Evolutionary conservation across 176 grass and related monocot genomes (phyloP).

Genomic region (Eremochloa ophiuroides): DNA sequence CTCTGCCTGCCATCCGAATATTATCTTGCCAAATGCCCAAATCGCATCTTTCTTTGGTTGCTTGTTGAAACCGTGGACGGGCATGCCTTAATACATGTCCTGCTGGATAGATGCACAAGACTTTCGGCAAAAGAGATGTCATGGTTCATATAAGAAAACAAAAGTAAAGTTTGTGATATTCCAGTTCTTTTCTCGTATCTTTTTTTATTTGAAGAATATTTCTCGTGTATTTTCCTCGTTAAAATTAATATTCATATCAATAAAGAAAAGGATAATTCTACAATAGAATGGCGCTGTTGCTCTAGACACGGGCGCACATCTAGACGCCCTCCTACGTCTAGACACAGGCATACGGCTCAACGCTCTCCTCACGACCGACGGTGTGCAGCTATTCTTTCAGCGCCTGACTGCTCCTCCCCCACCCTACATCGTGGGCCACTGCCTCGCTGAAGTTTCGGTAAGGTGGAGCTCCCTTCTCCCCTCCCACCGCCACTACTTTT

Average conservation of each 20-base stretch:
- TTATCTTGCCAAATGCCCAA: neutral
- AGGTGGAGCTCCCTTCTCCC: no score
- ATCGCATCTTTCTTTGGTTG: neutral
- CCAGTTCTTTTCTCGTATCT: no score
- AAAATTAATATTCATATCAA: neutral
- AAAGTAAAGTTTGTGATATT: neutral
- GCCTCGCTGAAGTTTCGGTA: no score
- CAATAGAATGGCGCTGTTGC: no score
- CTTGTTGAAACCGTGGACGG: neutral
- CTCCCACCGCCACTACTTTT: no score
- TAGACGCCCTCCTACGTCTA: no score
- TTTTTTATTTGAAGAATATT: neutral
- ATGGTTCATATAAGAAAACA: neutral
- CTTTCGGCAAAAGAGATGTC: neutral
- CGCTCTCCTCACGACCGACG: no score
- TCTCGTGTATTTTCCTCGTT: neutral
- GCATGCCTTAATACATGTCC: neutral
- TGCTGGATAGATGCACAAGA: neutral
- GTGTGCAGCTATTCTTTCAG: no score
- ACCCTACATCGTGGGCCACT: no score
- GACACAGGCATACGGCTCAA: no score
- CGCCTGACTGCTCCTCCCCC: no score
- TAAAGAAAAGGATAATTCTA: neutral
- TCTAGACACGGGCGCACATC: no score
- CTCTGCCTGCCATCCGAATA: neutral